These are phyloP conservation scores for Suillus alpinus DNA, from an alignment of 768 basidiomycete genomes.

Conservation along the genomic window DNA sequence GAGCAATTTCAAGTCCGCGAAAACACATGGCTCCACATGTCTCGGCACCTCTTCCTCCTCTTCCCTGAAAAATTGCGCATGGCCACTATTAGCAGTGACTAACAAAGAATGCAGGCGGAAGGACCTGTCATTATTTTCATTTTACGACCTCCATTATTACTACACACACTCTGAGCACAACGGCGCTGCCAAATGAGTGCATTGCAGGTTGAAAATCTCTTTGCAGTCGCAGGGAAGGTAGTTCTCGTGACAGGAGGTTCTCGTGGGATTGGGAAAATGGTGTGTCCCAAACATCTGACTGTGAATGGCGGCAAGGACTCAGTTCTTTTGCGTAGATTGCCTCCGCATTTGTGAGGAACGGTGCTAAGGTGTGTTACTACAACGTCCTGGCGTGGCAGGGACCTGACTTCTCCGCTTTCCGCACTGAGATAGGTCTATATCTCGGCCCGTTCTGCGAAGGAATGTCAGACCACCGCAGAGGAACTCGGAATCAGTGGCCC, in stretches of 20 bases:
- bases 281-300: slow-evolving; percentile 18
- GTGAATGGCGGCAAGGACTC: slow-evolving; percentile 7
- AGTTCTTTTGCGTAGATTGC: slow-evolving; percentile 46
- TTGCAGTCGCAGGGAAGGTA: slow-evolving; percentile 50
- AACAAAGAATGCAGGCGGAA: slow-evolving; percentile 2
- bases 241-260: slow-evolving; percentile 68
- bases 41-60: slow-evolving; percentile 9
- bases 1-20: slow-evolving; percentile 5
- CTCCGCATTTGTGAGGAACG: slow-evolving; percentile 59
- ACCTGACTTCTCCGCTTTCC: slow-evolving; percentile 8
- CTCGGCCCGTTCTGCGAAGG: slow-evolving; percentile 51
- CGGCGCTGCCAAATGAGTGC: slow-evolving; percentile 32
- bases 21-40: background rate
- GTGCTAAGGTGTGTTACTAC: slow-evolving; percentile 43
- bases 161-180: background rate
- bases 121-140: background rate
- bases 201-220: slow-evolving; percentile 37
- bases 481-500: slow-evolving; percentile 53
- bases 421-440: slow-evolving; percentile 51
- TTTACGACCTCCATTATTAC: background rate
- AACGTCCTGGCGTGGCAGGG: slow-evolving; percentile 12
- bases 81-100: slow-evolving; percentile 1
- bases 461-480: slow-evolving; percentile 48
- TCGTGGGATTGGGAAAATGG: slow-evolving; percentile 67
- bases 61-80: slow-evolving; percentile 11